Evolutionary conservation across 805 yeast species (phyloP), one percentile per base, ranked within the genome.

Genomic region (Sugiyamaella lignohabitans): DNA sequence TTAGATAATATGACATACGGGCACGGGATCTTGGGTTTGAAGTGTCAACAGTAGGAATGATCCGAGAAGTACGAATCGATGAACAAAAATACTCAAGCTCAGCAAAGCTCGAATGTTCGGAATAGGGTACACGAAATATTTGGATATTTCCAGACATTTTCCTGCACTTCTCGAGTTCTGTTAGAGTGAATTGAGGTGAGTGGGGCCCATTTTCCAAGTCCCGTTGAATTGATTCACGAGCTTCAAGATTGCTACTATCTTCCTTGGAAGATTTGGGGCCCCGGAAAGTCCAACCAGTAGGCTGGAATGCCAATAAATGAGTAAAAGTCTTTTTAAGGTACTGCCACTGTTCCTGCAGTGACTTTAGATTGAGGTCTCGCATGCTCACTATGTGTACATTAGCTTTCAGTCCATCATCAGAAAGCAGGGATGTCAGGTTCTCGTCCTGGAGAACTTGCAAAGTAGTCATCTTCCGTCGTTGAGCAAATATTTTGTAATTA

Each of bases 21-120:
- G 8, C 32, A 8, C 32, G 32, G 14, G 32, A 27, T 27, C 14
- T 8, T 27, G 32, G 11, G 14, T 27, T 27, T 8, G 32, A 27
- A 8, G 32, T 27, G 14, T 63, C 59, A 3, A 91, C 98, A 0
- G 98, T 93, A 0, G 97, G 93, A 5, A 88, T 78, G 11, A 87
- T 74, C 36, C 70, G 58, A 0, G 65, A 64, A 53, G 78, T 74
- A 5, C 73, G 62, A 36, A 87, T 54, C 19, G 73, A 64, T 2
- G 74, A 66, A 19, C 82, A 75, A 59, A 91, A 86, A 46, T 74
- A 72, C 10, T 82, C 72, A 34, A 93, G 69, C 58, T 93, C 98
- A 34, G 84, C 68, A 57, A 80, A 91, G 48, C 95, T 86, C 8
- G 96, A 87, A 66, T 93, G 98, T 60, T 93, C 98, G 58, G 94